A percentile compares a stretch with the other conserved stretches of the same genome.
phyloP scores from a whole-genome alignment of 177 flowering plant species.

The Tripterygium wilfordii region DNA sequence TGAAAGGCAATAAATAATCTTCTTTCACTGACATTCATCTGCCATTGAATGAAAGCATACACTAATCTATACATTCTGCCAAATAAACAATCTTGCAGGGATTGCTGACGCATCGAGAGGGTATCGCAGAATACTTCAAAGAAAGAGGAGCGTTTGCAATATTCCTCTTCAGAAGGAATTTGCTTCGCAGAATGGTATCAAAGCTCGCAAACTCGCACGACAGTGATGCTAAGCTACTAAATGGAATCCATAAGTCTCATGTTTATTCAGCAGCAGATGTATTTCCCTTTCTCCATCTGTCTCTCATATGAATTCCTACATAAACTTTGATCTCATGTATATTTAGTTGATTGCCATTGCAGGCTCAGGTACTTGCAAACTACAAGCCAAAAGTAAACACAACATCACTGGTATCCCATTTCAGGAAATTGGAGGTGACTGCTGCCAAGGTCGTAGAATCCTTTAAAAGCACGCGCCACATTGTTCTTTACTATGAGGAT shows the following conservation, averaged over 20 bases:
- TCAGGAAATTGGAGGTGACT: slow-evolving; percentile 28
- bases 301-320: no score
- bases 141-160: slow-evolving; percentile 44
- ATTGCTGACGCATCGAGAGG: slow-evolving; percentile 43
- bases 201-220: slow-evolving; percentile 57
- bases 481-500: slow-evolving; percentile 62
- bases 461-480: slow-evolving; percentile 56
- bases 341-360: slow-evolving; percentile 12
- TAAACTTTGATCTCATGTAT: neutral
- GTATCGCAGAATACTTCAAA: slow-evolving; percentile 53
- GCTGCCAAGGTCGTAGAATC: slow-evolving; percentile 34
- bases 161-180: slow-evolving; percentile 62
- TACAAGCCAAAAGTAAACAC: slow-evolving; percentile 48
- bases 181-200: slow-evolving; percentile 53
- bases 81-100: slow-evolving; percentile 56
- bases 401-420: slow-evolving; percentile 25
- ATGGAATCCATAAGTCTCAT: slow-evolving; percentile 82
- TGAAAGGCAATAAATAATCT: slow-evolving; percentile 7
- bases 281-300: slow-evolving; percentile 7
- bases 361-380: slow-evolving; percentile 56
- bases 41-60: no score
- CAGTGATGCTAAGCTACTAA: slow-evolving; percentile 41
- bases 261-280: slow-evolving; percentile 63
- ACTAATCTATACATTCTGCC: no score
- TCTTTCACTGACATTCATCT: no score